Evolutionary conservation across 257 asterid genomes (phyloP).

Genomic region (Solanum habrochaites): DNA sequence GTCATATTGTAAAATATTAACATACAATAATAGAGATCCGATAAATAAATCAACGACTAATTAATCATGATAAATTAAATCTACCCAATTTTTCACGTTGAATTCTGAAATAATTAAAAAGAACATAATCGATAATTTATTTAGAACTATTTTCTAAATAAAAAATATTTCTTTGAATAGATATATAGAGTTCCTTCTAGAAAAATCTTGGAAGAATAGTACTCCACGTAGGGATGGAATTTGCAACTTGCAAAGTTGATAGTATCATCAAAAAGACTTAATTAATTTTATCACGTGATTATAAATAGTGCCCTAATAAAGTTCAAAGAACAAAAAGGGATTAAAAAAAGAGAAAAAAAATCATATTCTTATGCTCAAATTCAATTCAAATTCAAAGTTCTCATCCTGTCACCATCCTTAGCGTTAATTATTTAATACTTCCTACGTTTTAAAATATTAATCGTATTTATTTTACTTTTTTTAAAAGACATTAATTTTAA

Average conservation of each 20-base stretch:
- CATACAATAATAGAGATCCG: too few relatives aligned
- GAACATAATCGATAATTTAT: too few relatives aligned
- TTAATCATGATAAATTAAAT: too few relatives aligned
- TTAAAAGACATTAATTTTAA: too few relatives aligned
- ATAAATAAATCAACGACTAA: too few relatives aligned
- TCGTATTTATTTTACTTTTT: too few relatives aligned
- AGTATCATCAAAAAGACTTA: background rate
- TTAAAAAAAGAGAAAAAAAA: too few relatives aligned
- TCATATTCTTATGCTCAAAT: background rate
- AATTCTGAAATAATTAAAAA: too few relatives aligned
- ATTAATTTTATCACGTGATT: background rate
- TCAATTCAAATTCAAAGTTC: background rate
- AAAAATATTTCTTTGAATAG: background rate
- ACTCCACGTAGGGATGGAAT: background rate
- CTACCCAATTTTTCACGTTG: too few relatives aligned
- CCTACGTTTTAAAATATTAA: background rate
- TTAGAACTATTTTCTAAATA: too few relatives aligned
- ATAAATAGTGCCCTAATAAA: background rate
- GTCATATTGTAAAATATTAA: too few relatives aligned
- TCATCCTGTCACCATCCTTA: background rate
- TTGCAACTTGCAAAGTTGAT: background rate
- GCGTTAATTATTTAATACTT: background rate
- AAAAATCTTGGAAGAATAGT: background rate
- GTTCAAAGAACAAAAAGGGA: too few relatives aligned
- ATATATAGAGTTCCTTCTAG: background rate